Conservation (phyloP, 306 rosid species). For the Lupinus albus region DNA sequence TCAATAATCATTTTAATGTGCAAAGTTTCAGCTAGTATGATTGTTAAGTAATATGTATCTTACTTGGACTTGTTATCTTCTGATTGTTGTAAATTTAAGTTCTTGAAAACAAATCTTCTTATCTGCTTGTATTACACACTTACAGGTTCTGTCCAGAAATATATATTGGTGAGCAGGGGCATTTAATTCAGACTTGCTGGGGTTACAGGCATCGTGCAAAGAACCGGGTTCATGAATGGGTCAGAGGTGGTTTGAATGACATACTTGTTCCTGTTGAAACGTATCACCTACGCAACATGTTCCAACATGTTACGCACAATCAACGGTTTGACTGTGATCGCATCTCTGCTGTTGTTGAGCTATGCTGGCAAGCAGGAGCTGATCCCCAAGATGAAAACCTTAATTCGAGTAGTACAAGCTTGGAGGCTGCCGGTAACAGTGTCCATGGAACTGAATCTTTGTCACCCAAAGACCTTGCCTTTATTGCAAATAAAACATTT, state of each 20-base stretch:
- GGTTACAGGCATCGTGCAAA: constrained; percentile 69
- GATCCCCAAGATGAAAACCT: constrained; percentile 46
- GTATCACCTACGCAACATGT: constrained; percentile 69
- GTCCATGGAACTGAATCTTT: constrained; percentile 43
- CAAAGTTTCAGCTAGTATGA: neutral
- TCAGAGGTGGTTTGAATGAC: constrained; percentile 63
- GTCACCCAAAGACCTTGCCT: constrained; percentile 51
- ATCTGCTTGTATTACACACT: constrained; percentile 30
- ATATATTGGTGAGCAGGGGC: constrained; percentile 71
- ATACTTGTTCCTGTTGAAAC: constrained; percentile 80
- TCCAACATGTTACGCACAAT: constrained; percentile 70
- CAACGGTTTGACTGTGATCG: constrained; percentile 86
- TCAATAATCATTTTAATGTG: constrained; percentile 1
- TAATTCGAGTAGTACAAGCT: constrained; percentile 43
- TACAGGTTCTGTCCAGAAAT: constrained; percentile 83
- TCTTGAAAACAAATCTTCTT: constrained; percentile 23
- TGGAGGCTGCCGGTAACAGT: constrained; percentile 40
- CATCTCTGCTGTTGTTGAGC: constrained; percentile 80
- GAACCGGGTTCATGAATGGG: constrained; percentile 78
- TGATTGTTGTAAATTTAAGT: constrained; percentile 13
- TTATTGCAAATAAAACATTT: constrained; percentile 60
- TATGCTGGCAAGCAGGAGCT: constrained; percentile 89
- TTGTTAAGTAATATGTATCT: constrained; percentile 15
- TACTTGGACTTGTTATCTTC: constrained; percentile 25
- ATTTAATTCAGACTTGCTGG: constrained; percentile 69